Evolutionary conservation across 257 asterid species (phyloP).

Genomic region (Nyctanthes arbortristis): DNA sequence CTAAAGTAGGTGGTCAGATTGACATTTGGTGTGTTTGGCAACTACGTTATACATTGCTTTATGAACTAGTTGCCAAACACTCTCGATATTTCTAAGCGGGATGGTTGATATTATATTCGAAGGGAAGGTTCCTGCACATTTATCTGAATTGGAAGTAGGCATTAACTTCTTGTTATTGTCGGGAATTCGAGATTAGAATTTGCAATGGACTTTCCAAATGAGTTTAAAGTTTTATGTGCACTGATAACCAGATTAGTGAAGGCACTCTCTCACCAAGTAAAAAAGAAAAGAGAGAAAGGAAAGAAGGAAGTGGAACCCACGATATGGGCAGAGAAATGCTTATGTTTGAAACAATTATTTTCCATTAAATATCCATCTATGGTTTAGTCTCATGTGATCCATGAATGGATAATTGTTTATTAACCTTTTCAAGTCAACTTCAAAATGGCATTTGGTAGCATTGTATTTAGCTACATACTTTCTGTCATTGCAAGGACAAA

Average conservation of each 20-base stretch:
- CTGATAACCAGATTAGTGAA: not conserved
- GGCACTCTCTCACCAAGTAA: too few relatives aligned
- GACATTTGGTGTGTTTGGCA: too few relatives aligned
- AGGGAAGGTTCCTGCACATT: not conserved
- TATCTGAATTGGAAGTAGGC: not conserved
- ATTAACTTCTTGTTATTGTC: not conserved
- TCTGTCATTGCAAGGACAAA: not conserved
- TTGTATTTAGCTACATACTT: not conserved
- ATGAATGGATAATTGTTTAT: not conserved
- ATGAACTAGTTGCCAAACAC: too few relatives aligned
- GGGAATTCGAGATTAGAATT: not conserved
- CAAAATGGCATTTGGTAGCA: not conserved
- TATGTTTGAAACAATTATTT: not conserved
- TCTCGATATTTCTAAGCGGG: not conserved
- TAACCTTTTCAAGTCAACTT: not conserved
- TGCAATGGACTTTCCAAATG: not conserved
- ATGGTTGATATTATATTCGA: not conserved
- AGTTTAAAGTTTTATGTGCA: not conserved
- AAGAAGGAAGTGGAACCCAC: too few relatives aligned
- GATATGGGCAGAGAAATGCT: slow-evolving; percentile 2
- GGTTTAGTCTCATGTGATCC: slow-evolving; percentile 8
- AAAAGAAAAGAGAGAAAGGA: too few relatives aligned
- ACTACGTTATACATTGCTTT: too few relatives aligned
- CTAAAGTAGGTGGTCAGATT: not conserved
- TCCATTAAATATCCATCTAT: not conserved